phyloP scores from a whole-genome alignment of 495 filamentous ascomycete species.

The Parmelia sp. region DNA sequence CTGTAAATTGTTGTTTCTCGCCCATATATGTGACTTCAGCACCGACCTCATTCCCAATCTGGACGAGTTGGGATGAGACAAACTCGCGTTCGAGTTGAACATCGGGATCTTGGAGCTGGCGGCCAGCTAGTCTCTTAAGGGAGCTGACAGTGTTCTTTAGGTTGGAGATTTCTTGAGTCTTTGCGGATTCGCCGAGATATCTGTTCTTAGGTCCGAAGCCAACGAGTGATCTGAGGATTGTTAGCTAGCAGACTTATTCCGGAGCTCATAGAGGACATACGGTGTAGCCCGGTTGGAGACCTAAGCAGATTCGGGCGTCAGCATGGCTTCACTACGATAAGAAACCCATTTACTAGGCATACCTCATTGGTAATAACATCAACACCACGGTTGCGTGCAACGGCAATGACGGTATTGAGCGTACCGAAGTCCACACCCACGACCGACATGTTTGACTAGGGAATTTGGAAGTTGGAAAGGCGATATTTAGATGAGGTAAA shows the following conservation, averaged over 20 bases:
- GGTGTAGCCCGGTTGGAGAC: constrained; percentile 97
- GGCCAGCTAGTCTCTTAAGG: constrained; percentile 86
- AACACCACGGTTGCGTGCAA: constrained; percentile 95
- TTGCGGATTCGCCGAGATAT: constrained; percentile 89
- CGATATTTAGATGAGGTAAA: not conserved
- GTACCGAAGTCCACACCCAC: constrained; percentile 94
- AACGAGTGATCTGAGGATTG: constrained; percentile 68
- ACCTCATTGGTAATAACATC: constrained; percentile 76
- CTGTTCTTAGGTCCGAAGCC: constrained; percentile 89
- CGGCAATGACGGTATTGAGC: constrained; percentile 94
- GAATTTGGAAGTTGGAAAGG: not conserved
- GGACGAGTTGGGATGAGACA: constrained; percentile 79
- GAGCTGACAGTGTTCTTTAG: constrained; percentile 95
- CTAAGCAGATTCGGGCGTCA: constrained; percentile 48
- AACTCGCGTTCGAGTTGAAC: constrained; percentile 84
- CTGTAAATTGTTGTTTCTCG: constrained; percentile 88
- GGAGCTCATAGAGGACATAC: constrained; percentile 50
- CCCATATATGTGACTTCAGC: constrained; percentile 90
- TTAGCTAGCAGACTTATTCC: constrained; percentile 28
- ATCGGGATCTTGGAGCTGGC: constrained; percentile 82
- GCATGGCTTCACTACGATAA: not conserved
- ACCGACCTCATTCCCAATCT: constrained; percentile 89
- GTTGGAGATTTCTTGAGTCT: constrained; percentile 99
- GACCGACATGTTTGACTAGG: constrained; percentile 34
- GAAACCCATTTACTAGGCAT: not conserved